phyloP scores from a whole-genome alignment of 164 flowering plant genomes.

The Houttuynia cordata region DNA sequence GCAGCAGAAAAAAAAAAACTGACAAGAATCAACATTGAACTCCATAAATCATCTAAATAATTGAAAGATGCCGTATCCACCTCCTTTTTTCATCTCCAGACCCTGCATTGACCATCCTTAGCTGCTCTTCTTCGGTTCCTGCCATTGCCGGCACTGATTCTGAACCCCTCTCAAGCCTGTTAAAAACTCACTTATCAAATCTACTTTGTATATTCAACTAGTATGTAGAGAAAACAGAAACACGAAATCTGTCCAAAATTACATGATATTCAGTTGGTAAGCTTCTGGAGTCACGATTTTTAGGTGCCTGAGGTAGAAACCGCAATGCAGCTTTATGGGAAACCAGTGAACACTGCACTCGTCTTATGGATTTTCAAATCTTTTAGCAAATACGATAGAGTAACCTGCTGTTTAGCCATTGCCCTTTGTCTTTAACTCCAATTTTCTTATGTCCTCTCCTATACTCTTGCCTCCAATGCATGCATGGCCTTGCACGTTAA shows the following conservation, averaged over 20 bases:
- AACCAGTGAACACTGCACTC: no score
- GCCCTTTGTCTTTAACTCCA: no score
- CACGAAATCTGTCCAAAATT: background rate
- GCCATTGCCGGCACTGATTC: slow-evolving; percentile 1
- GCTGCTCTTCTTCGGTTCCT: slow-evolving; percentile 1
- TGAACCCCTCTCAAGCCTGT: slow-evolving; percentile 4
- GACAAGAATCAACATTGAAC: background rate
- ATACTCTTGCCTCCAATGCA: no score
- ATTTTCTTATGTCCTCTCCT: no score
- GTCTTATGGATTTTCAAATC: no score
- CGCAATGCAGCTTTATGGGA: no score
- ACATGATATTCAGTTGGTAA: background rate
- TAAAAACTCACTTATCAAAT: background rate
- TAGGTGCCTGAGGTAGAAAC: no score
- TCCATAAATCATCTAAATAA: background rate
- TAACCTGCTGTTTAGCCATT: no score
- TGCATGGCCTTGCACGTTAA: no score
- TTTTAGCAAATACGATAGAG: no score
- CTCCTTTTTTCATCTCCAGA: slow-evolving; percentile 23
- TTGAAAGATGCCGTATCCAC: slow-evolving; percentile 16
- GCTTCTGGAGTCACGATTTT: no score
- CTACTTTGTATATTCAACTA: background rate
- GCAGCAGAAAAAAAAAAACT: slow-evolving; percentile 3
- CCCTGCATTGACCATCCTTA: slow-evolving; percentile 12
- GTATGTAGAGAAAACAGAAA: no score